Base-by-base conservation (phyloP, 2,329 filamentous ascomycete genomes). In the Botrytis elliptica region DNA sequence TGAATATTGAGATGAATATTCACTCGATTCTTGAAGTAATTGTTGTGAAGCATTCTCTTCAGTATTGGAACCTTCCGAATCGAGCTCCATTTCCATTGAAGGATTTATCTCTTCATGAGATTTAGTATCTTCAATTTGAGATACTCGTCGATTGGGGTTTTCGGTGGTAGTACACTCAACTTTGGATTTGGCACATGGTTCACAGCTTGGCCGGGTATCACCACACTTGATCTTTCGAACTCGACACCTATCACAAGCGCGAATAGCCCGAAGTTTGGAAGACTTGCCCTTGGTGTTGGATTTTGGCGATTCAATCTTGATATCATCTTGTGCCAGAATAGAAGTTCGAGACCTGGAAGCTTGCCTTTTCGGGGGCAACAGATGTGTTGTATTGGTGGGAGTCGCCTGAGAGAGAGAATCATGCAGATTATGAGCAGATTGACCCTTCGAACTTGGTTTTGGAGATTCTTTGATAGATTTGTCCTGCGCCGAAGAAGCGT, bases 41-140 rank as follows among this genome's bases (percentile, higher is more conserved):
- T 73, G 71, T 22, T 73, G 65, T 52, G 71, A 73, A 33, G 65
- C 49, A 29, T 70, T 69, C 38, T 73, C 65, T 33, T 59, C 71
- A 16, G 44, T 52, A n/a, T 69, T 63, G 5, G 38, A 46, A 12
- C 44, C 42, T 55, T 73, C 71, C 1, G 71, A 73, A 46, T 70
- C 71, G 10, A 70, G 14, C 7, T 73, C 71, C 22, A 42, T 68
- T 36, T 68, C 66, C 25, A 18, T 16, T 55, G 38, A 20, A 16
- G 49, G 66, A 25, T 36, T 22, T 33, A 33, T 42, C 25, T 68
- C 66, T 68, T 57, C 38, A 25, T 57, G 49, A 25, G n/a, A 25
- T n/a, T 42, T 42, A 33, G 18, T 16, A 25, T 57, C 18, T 20
- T 10, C 36, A 33, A 29, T 42, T 22, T 38, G 36, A 18, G 65